Base-by-base conservation (phyloP, 2,329 filamentous ascomycete genomes). In the Clonostachys rosea region DNA sequence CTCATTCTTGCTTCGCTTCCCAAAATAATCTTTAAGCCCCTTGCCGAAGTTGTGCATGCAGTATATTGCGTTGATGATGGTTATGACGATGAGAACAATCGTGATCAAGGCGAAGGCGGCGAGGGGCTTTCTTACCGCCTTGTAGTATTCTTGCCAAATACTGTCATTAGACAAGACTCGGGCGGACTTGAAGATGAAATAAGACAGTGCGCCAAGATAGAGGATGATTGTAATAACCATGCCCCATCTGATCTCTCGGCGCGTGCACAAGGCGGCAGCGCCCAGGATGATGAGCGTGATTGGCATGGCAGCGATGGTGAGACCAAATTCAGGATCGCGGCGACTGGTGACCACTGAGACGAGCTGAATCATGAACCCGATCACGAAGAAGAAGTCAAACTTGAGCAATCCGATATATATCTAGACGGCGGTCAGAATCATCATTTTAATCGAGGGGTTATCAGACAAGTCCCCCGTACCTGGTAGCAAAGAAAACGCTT, bases 371-470 rank as follows among this genome's bases (percentile, higher is more conserved):
- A 94, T 97, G 67, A 99, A 99, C 46, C 92, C 94, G 44, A 99
- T 83, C 78, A 99, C 99, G 76, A 99, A 97, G 83, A 99, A 99
- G 70, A 99, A 97, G 71, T 99, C 94, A 66, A 99, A 99, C 69
- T 99, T 99, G 54, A 99, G 79, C 10, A 99, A 80, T 36, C 94
- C 90, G 60, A 99, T 96, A 69, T 96, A 99, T 66, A 99, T 91
- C 91, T 96, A 52, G 33, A 24, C 12, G 17, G 13, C 37, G 42
- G 12, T n/a, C 30, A n/a, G 16, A 5, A 6, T 37, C 33, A 1
- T 40, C 50, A 59, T 52, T 64, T 58, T 50, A 49, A 12, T 44
- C 6, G 4, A 11, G 11, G 12, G 14, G 40, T 5, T 40, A 5
- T 14, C 42, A 14, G 8, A 10, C 4, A 10, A 10, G 4, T 30